phyloP scores from a whole-genome alignment of 345 rosid genomes.

The Eutrema japonicum region DNA sequence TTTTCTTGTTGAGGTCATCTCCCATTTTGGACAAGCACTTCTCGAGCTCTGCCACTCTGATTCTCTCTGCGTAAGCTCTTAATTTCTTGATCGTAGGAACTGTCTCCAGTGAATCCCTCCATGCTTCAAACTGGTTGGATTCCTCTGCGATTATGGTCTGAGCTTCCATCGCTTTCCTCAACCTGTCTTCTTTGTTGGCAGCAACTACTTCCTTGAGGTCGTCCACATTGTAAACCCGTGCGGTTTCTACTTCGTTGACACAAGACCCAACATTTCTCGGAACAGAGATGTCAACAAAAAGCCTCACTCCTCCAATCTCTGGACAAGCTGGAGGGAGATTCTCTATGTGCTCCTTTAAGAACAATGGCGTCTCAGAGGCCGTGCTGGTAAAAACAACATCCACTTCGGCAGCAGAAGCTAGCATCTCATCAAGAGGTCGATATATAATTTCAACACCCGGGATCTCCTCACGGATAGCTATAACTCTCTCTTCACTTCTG shows the following conservation, averaged over 20 bases:
- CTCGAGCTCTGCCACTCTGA: constrained; percentile 75
- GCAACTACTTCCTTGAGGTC: constrained; percentile 99
- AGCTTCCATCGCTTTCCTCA: constrained; percentile 96
- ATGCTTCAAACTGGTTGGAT: constrained; percentile 82
- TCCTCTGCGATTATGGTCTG: constrained; percentile 78
- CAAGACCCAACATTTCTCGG: constrained; percentile 94
- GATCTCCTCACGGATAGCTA: constrained; percentile 78
- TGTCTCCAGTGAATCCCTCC: constrained; percentile 96
- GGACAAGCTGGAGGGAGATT: constrained; percentile 59
- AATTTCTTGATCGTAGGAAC: constrained; percentile 96
- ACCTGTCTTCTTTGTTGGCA: constrained; percentile 92
- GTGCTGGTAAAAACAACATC: constrained; percentile 96
- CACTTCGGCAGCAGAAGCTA: constrained; percentile 74
- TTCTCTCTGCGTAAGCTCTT: constrained; percentile 93
- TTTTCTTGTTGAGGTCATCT: constrained; percentile 82
- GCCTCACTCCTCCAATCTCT: constrained; percentile 68
- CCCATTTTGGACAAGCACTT: constrained; percentile 96
- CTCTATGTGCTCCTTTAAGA: constrained; percentile 67
- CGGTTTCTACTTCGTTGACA: constrained; percentile 56
- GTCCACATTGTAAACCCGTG: constrained; percentile 82
- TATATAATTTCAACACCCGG: constrained; percentile 68
- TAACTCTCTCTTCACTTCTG: constrained; percentile 78
- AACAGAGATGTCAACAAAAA: constrained; percentile 86
- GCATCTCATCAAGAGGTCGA: constrained; percentile 71
- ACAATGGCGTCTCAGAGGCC: constrained; percentile 78